A percentile compares a stretch with the other conserved stretches of the same genome.
phyloP scores from a whole-genome alignment of 345 rosid genomes.

The Cardamine occulta region DNA sequence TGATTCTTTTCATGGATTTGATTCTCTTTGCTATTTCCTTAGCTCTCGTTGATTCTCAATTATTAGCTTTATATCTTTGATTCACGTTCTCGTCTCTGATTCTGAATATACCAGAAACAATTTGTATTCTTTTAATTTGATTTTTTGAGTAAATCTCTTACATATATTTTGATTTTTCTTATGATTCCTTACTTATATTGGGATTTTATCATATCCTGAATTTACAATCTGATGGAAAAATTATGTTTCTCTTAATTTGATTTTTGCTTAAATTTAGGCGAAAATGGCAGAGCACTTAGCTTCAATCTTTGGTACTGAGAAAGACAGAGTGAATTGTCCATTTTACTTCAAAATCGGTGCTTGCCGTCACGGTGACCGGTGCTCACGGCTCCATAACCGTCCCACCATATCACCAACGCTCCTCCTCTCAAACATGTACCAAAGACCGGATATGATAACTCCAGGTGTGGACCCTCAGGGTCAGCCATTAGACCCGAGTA shows the following conservation, averaged over 20 bases:
- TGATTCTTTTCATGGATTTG: not conserved
- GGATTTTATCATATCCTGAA: not conserved
- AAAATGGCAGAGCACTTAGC: slow-evolving; percentile 93
- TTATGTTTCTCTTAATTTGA: slow-evolving; percentile 12
- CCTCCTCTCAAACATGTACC: slow-evolving; percentile 79
- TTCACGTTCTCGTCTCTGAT: not conserved
- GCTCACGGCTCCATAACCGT: slow-evolving; percentile 77
- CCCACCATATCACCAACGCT: slow-evolving; percentile 79
- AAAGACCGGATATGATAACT: slow-evolving; percentile 84
- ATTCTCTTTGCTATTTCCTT: not conserved
- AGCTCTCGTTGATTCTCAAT: not conserved
- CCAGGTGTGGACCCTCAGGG: slow-evolving; percentile 80
- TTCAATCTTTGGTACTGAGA: slow-evolving; percentile 79
- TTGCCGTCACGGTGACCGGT: slow-evolving; percentile 84
- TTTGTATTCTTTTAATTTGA: not conserved
- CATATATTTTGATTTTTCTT: not conserved
- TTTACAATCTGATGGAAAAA: not conserved
- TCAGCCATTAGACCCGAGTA: slow-evolving; percentile 66
- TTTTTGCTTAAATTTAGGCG: not conserved
- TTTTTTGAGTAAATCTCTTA: not conserved
- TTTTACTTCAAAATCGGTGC: slow-evolving; percentile 89
- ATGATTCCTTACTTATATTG: not conserved
- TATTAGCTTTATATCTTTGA: not conserved
- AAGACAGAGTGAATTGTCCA: slow-evolving; percentile 85
- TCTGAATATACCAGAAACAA: not conserved